Percentiles rank a stretch among this genome's conserved stretches.
These are phyloP conservation scores for Kandelia obovata DNA, from an alignment of 345 rosid species.

Conservation along the genomic window DNA sequence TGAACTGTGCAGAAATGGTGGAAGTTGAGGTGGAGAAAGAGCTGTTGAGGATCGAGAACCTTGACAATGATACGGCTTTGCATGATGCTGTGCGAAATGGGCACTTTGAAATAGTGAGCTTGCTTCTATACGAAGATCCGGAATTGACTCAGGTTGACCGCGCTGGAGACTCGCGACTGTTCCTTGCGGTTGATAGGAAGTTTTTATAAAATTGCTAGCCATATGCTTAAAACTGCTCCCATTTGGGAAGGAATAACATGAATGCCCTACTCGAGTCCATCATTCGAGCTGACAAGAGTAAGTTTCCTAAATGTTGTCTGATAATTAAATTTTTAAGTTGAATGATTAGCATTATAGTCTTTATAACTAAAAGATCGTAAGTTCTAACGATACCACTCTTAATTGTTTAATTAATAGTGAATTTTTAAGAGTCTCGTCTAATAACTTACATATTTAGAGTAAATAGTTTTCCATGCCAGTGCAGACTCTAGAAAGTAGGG, in stretches of 20 bases:
- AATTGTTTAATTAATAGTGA: no score
- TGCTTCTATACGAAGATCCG: constrained; percentile 17
- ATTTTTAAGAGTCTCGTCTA: no score
- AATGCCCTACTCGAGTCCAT: constrained; percentile 25
- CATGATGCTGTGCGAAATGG: constrained; percentile 23
- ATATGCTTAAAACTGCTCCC: constrained; percentile 10
- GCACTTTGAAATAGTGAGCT: constrained; percentile 3
- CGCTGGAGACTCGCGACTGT: constrained; percentile 20
- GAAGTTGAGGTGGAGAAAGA: constrained; percentile 18
- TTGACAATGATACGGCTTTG: constrained; percentile 19
- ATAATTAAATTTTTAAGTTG: no score
- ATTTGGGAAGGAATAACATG: constrained; percentile 18
- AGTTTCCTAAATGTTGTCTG: not conserved
- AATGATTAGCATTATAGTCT: no score
- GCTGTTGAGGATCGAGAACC: constrained; percentile 14
- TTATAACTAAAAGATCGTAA: no score
- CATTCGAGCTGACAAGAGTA: constrained; percentile 12
- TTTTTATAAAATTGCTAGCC: not conserved
- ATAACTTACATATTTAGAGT: no score
- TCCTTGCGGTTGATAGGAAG: constrained; percentile 24
- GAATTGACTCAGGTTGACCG: constrained; percentile 1
- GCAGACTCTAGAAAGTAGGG: no score
- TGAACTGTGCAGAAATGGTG: constrained; percentile 12
- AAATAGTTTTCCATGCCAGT: no score
- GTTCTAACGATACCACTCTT: no score